These are phyloP conservation scores for Lactarius trivialis DNA, from an alignment of 768 basidiomycete genomes.

Conservation along the genomic window DNA sequence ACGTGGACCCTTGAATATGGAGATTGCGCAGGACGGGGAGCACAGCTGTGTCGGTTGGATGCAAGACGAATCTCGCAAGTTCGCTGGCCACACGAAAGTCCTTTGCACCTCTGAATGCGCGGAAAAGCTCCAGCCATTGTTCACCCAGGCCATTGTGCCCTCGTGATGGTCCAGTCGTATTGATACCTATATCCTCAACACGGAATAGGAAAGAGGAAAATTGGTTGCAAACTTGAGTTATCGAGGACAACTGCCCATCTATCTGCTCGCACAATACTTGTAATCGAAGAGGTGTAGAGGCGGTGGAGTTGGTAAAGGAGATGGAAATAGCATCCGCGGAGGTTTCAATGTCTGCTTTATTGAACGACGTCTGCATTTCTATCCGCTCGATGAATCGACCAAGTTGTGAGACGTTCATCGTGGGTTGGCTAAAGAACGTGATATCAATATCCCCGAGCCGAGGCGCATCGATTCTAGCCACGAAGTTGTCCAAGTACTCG, in stretches of 20 bases:
- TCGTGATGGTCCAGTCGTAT: neutral
- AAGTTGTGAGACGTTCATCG: neutral
- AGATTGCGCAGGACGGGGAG: too few relatives aligned
- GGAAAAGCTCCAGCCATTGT: too few relatives aligned
- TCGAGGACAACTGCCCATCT: neutral
- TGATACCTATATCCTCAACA: neutral
- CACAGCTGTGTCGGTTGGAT: too few relatives aligned
- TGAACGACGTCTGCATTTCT: neutral
- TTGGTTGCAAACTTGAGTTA: neutral
- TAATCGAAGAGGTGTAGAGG: neutral
- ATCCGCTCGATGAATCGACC: neutral
- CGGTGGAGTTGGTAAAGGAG: neutral
- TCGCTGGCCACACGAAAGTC: too few relatives aligned
- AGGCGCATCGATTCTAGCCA: neutral
- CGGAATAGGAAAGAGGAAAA: neutral
- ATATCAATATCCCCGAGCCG: neutral
- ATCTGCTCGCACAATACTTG: neutral
- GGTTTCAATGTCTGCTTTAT: neutral
- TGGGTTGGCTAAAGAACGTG: neutral
- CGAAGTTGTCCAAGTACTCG: neutral
- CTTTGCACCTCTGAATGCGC: too few relatives aligned
- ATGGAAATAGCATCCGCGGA: neutral
- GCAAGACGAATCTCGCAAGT: too few relatives aligned
- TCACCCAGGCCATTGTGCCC: too few relatives aligned
- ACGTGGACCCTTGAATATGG: too few relatives aligned